These are phyloP conservation scores for Claviceps citrina DNA, from an alignment of 2,329 filamentous ascomycete species.

Conservation along the genomic window DNA sequence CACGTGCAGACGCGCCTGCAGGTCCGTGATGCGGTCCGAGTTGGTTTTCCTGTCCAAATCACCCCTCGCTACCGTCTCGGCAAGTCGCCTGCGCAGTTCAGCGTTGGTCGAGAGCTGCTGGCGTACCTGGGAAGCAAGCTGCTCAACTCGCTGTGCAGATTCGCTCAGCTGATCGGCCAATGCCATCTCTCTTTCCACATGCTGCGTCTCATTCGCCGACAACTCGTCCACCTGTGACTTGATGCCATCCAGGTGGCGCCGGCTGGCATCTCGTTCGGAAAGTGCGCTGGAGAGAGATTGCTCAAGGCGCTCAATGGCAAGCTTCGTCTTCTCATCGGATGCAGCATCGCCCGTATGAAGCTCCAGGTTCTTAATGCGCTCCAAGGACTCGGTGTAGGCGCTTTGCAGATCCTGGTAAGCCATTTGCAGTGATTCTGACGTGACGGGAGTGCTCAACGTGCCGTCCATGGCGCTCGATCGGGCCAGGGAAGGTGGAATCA, in stretches of 20 bases:
- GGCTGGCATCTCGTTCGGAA: conserved; percentile 57
- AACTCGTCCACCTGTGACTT: conserved; percentile 45
- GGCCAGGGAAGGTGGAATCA: conserved; percentile 46
- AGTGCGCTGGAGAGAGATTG: conserved; percentile 53
- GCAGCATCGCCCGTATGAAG: conserved; percentile 21
- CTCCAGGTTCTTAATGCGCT: conserved; percentile 51
- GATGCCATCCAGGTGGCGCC: conserved; percentile 47
- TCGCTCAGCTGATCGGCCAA: conserved; percentile 55
- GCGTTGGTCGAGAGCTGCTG: conserved; percentile 67
- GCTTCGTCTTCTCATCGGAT: conserved; percentile 42
- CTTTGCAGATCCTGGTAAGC: conserved; percentile 63
- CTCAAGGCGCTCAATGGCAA: conserved; percentile 51
- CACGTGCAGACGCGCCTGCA: conserved; percentile 64
- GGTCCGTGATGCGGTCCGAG: conserved; percentile 63
- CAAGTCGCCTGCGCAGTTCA: conserved; percentile 58
- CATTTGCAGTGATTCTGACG: conserved; percentile 55
- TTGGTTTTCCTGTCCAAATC: conserved; percentile 72
- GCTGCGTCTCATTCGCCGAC: conserved; percentile 38
- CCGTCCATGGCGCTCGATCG: conserved; percentile 24
- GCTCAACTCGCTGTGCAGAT: conserved; percentile 63
- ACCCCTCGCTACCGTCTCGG: conserved; percentile 65
- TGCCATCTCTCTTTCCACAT: conserved; percentile 43
- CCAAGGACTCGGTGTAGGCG: conserved; percentile 51
- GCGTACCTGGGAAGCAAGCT: conserved; percentile 63
- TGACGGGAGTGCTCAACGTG: conserved; percentile 28